Evolutionary conservation across 164 flowering plant species (phyloP), one percentile per base, ranked within the genome.

Genomic region (Litsea cubeba): DNA sequence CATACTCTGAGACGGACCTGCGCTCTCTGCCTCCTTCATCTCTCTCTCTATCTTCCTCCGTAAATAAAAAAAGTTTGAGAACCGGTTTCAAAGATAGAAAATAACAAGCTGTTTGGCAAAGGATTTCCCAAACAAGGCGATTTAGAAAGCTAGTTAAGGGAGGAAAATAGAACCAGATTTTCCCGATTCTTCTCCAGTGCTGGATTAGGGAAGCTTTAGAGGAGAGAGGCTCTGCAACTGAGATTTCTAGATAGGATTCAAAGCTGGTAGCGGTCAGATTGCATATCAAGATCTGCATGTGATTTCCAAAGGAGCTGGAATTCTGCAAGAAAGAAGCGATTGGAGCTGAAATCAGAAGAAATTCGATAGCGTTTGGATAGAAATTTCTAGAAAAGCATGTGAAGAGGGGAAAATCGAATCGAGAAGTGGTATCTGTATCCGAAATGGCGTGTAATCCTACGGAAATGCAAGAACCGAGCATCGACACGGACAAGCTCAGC

Each of bases 401-500:
- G 65, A 68, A 57, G 71, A 57, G 54, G 12, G n/a, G 7, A 30
- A 18, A 23, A 50, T 49, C 46, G 14, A 6, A 26, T 25, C 17
- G 63, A 67, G 25, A 32, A 46, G 26, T 4, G 25, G 7, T 28
- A 20, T 30, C 18, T 14, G 5, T 7, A 58, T 26, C 24, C 8
- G 24, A 30, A 75, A 82, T 78, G 81, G 82, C 76, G 15, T 58
- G 74, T 58, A 70, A 58, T 66, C 74, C 57, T 12, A 75, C 82
- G 67, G 60, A 79, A 50, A 83, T 87, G 87, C 88, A 83, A 46
- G 97, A 87, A 68, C 94, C 97, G 22, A 91, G 97, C 81, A 83
- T 88, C 70, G 97, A 91, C 68, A 84, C 90, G 25, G 94, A 91
- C 67, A 91, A 90, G 76, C 86, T 91, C 50, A 91, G 94, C 81